Base-by-base conservation (phyloP, 2,329 filamentous ascomycete species). In the Arthroderma sp. region DNA sequence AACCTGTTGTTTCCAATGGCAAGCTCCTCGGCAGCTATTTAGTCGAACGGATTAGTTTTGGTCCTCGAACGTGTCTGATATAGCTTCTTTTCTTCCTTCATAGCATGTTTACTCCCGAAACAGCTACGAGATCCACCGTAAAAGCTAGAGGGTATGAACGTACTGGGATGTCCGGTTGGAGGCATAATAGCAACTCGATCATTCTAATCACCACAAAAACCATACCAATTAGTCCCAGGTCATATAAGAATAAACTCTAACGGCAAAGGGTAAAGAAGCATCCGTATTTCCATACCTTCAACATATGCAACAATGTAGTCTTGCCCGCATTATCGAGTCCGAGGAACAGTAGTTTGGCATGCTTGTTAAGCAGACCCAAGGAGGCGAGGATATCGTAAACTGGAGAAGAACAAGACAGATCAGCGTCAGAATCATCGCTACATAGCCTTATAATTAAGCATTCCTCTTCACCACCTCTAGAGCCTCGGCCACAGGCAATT, bases 241-340 rank as follows among this genome's bases (percentile, higher is more conserved):
- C 15, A 22, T 22, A 22, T 22, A 22, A 22, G 15, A 22, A 22
- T 22, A 22, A 22, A 22, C 1, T 22, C 15, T 22, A 22, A 22
- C 1, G 15, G 15, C 15, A 22, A 22, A 22, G 15, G 15, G 15
- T 30, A n/a, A 33, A 40, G 15, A 33, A 47, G 2, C 7, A 36
- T 27, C 22, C 40, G 11, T n/a, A 22, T 22, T 31, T 46, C 66
- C 75, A 58, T 66, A 87, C 83, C 83, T 94, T 94, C 68, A 94
- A 69, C 87, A 94, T 94, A 69, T 94, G 87, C 62, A 94, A 72
- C 56, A 94, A 73, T 38, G 87, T 94, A 44, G 87, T 94, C 75
- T 94, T 94, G 68, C 87, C 87, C 42, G 87, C 87, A 71, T 94
- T 94, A 66, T 94, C 87, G 51, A 94, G 81, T 56, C 87, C 87